phyloP scores from a whole-genome alignment of 2,329 filamentous ascomycete species.

The Peltaster fructicola region DNA sequence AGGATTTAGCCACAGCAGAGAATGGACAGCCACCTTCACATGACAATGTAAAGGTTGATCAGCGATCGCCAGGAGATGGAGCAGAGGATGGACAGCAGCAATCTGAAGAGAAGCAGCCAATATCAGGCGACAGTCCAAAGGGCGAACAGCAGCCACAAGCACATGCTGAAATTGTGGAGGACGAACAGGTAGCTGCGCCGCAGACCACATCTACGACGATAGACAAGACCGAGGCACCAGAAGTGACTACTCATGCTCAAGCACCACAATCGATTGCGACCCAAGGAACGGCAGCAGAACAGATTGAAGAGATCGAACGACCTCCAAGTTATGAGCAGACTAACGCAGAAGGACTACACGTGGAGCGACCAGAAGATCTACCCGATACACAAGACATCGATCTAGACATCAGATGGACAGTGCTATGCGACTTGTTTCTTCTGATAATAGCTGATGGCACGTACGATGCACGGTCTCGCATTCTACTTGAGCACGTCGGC shows the following conservation, averaged over 20 bases:
- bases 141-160: too few species aligned
- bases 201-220: too few species aligned
- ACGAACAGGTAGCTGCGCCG: too few species aligned
- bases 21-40: too few species aligned
- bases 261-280: too few species aligned
- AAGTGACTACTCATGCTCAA: too few species aligned
- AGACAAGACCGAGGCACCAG: constrained; percentile 8
- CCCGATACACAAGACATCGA: constrained; percentile 71
- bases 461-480: constrained; percentile 78
- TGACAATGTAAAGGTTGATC: too few species aligned
- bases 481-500: constrained; percentile 68
- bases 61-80: too few species aligned
- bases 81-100: constrained; percentile 1
- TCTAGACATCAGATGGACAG: constrained; percentile 91
- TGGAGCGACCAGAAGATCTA: constrained; percentile 67
- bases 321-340: constrained; percentile 42
- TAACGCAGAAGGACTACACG: constrained; percentile 55
- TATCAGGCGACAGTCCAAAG: too few species aligned
- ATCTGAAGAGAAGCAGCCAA: constrained; percentile 3
- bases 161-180: too few species aligned
- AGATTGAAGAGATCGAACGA: too few species aligned
- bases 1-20: constrained; percentile 1
- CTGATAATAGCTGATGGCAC: constrained; percentile 90
- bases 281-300: too few species aligned
- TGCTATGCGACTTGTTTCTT: constrained; percentile 87